phyloP scores from a whole-genome alignment of 2,329 filamentous ascomycete genomes.

The Pezicula rhizophila region DNA sequence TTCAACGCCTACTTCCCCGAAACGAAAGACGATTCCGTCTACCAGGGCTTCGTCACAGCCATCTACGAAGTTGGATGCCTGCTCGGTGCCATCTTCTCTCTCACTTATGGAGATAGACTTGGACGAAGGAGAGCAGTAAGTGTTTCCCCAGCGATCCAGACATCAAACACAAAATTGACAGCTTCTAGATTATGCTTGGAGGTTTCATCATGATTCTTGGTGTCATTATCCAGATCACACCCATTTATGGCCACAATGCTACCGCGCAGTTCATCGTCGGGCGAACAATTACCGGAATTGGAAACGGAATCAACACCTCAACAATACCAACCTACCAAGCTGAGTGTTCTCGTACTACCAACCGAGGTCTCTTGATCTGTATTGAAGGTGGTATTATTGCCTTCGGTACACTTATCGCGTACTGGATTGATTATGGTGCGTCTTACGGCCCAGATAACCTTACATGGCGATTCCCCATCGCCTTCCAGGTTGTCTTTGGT shows the following conservation, averaged over 20 bases:
- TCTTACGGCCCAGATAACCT: slow-evolving; percentile 77
- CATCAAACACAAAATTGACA: slow-evolving; percentile 4
- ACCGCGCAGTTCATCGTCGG: slow-evolving; percentile 52
- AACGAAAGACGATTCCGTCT: slow-evolving; percentile 44
- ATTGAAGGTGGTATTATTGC: slow-evolving; percentile 54
- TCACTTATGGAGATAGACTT: slow-evolving; percentile 46
- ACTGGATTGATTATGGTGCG: slow-evolving; percentile 98
- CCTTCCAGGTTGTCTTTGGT: slow-evolving; percentile 93
- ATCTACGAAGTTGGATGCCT: slow-evolving; percentile 53
- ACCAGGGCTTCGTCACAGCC: slow-evolving; percentile 46
- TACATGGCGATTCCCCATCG: slow-evolving; percentile 83
- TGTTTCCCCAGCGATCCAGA: slow-evolving; percentile 36
- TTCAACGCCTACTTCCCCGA: slow-evolving; percentile 81
- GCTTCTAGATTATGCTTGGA: slow-evolving; percentile 43
- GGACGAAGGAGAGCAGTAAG: slow-evolving; percentile 51
- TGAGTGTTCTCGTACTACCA: slow-evolving; percentile 38
- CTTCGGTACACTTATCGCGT: slow-evolving; percentile 70
- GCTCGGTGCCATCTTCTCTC: slow-evolving; percentile 39
- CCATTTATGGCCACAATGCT: slow-evolving; percentile 28
- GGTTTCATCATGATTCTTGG: slow-evolving; percentile 54
- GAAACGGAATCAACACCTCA: slow-evolving; percentile 45
- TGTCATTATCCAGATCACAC: slow-evolving; percentile 37
- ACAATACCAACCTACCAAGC: slow-evolving; percentile 59
- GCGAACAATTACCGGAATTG: slow-evolving; percentile 42
- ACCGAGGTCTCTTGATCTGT: slow-evolving; percentile 42